These are phyloP conservation scores for Alliaria petiolata DNA, from an alignment of 345 rosid species.

Conservation along the genomic window DNA sequence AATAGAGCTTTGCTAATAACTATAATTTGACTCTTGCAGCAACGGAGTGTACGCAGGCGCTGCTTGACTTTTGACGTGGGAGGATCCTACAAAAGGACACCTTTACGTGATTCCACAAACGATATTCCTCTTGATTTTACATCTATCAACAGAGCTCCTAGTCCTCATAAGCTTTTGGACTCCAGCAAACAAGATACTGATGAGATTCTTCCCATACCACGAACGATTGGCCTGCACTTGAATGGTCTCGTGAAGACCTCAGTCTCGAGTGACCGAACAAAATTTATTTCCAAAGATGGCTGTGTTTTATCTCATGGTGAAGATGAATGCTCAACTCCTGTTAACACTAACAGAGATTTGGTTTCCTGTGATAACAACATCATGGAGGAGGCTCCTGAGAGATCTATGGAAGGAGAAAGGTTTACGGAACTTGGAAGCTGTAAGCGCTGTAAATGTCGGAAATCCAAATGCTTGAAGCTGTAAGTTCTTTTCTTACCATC, in stretches of 20 bases:
- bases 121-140: slow-evolving; percentile 21
- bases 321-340: slow-evolving; percentile 23
- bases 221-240: slow-evolving; percentile 55
- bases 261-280: slow-evolving; percentile 30
- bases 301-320: slow-evolving; percentile 22
- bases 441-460: slow-evolving; percentile 88
- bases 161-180: slow-evolving; percentile 17
- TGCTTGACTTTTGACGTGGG: slow-evolving; percentile 55
- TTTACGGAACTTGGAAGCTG: slow-evolving; percentile 47
- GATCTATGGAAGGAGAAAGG: slow-evolving; percentile 23
- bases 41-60: slow-evolving; percentile 48
- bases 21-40: slow-evolving; percentile 32
- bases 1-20: background rate
- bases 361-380: slow-evolving; percentile 27
- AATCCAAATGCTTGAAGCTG: slow-evolving; percentile 96
- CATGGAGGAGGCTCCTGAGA: slow-evolving; percentile 34
- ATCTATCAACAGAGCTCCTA: slow-evolving; percentile 26
- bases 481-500: slow-evolving; percentile 39
- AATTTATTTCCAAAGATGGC: slow-evolving; percentile 20
- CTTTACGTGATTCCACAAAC: slow-evolving; percentile 25
- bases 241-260: slow-evolving; percentile 43
- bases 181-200: slow-evolving; percentile 16
- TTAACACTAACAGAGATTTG: slow-evolving; percentile 30
- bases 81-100: slow-evolving; percentile 39
- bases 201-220: slow-evolving; percentile 18